Base-by-base conservation (phyloP, 768 basidiomycete genomes). In the Lactifluus volemus region DNA sequence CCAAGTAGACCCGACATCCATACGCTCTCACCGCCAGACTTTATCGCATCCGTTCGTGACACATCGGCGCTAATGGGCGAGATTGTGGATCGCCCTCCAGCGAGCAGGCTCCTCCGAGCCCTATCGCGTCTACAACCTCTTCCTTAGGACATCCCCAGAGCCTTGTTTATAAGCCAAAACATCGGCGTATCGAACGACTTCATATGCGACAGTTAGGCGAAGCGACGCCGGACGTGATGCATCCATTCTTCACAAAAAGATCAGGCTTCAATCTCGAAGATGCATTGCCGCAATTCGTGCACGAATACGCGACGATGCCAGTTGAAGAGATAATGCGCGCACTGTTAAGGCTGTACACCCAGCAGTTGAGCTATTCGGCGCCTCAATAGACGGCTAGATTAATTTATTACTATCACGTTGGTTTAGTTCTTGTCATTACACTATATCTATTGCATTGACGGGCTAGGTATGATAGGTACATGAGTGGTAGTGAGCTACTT, bases 201-300 rank as follows among this genome's bases (percentile, higher is more conserved):
- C 88, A 85, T 21, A 86, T 92, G 83, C 82, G 88, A 30, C 92
- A 92, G 70, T 75, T 93, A 12, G 92, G 91, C 36, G 88, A 92
- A 70, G 89, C 88, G n/a, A 90, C 89, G 0, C 89, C 90, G 1
- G 88, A 91, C 67, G 86, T 90, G 21, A 88, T 88, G 88, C 88
- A 88, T 70, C 87, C 87, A 3, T 89, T 89, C 73, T 90, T 90
- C 74, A 87, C 86, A 82, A 86, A 90, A 68, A 88, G 84, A 68
- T 84, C 88, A 1, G 88, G 89, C 0, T 89, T 92, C 74, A 90
- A 83, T 69, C 72, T 92, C 53, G 87, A 91, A 69, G 89, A 91
- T 64, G 85, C 88, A 0, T 69, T 92, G n/a, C 90, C 91, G 12
- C 88, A 89, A 65, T 92, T 90, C 67, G 87, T 93, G 41, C 82